Percentiles rank a stretch among this genome's conserved stretches.
These are phyloP conservation scores for Meripilus lineatus DNA, from an alignment of 1,284 basidiomycete species.

Conservation along the genomic window DNA sequence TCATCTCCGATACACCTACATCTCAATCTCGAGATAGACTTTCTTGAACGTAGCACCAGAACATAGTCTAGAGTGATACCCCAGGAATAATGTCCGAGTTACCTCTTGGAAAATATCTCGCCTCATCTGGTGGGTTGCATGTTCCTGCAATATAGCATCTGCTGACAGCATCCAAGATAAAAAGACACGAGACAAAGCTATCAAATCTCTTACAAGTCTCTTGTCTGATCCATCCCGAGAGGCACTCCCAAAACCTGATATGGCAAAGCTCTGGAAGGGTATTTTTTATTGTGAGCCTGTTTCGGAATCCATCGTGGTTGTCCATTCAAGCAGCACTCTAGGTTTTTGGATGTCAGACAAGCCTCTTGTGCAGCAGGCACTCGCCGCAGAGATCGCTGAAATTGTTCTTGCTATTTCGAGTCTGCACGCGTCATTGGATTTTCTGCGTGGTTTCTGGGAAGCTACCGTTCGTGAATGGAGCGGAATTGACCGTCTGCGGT, in stretches of 20 bases:
- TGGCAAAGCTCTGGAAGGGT: constrained; percentile 96
- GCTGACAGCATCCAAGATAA: constrained; percentile 56
- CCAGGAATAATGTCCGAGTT: no score
- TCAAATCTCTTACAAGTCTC: constrained; percentile 73
- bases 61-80: no score
- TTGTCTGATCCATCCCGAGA: constrained; percentile 59
- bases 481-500: constrained; percentile 89
- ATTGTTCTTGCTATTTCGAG: constrained; percentile 69
- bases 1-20: no score
- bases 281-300: constrained; percentile 86
- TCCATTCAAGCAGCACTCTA: constrained; percentile 24
- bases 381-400: constrained; percentile 83
- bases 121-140: constrained; percentile 71
- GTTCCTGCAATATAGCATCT: constrained; percentile 5
- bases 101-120: constrained; percentile 86
- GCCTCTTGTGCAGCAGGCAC: constrained; percentile 90
- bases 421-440: constrained; percentile 60
- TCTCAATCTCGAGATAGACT: no score
- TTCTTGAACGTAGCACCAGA: no score
- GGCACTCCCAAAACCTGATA: constrained; percentile 65
- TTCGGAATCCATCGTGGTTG: background rate
- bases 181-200: constrained; percentile 84
- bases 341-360: constrained; percentile 99
- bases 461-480: constrained; percentile 88
- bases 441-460: constrained; percentile 89